A percentile compares a stretch with the other conserved stretches of the same genome.
These are phyloP conservation scores for Calocybe cyanea DNA, from an alignment of 768 basidiomycete species.

Conservation along the genomic window DNA sequence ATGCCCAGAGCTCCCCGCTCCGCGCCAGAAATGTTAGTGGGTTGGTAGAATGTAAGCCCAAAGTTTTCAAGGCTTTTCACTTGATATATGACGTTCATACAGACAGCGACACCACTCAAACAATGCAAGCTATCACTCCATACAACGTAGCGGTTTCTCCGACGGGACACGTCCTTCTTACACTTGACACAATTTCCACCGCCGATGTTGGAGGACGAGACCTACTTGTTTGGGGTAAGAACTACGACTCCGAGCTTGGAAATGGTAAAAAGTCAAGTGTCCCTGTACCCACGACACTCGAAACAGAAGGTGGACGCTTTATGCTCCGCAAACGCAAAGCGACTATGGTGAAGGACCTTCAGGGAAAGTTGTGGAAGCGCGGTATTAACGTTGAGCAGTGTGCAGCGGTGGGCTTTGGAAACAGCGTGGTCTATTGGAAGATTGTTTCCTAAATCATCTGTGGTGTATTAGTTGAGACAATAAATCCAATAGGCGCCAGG, in stretches of 20 bases:
- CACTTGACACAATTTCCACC: constrained; percentile 58
- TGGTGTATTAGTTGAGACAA: too few relatives aligned
- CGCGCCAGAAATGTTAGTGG: constrained; percentile 80
- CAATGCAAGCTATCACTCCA: constrained; percentile 63
- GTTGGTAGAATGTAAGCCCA: constrained; percentile 75
- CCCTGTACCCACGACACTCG: constrained; percentile 49
- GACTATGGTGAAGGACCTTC: constrained; percentile 52
- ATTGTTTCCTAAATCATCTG: constrained; percentile 26
- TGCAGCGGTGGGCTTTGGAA: constrained; percentile 58
- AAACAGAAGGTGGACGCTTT: constrained; percentile 51
- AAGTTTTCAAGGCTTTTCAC: neutral
- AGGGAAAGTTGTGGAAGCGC: constrained; percentile 57
- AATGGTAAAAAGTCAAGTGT: constrained; percentile 65
- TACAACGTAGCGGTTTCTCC: constrained; percentile 64
- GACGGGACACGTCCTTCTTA: constrained; percentile 72
- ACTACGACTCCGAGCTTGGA: constrained; percentile 71
- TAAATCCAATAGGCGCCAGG: too few relatives aligned
- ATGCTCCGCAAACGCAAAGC: constrained; percentile 53
- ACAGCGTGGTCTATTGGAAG: constrained; percentile 71
- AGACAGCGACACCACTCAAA: constrained; percentile 64
- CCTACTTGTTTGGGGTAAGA: constrained; percentile 69
- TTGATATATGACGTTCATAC: constrained; percentile 11
- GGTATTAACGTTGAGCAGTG: constrained; percentile 62
- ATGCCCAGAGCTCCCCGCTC: constrained; percentile 64
- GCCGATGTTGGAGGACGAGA: constrained; percentile 58